A percentile compares a stretch with the other conserved stretches of the same genome.
Evolutionary conservation across 2,329 filamentous ascomycete genomes (phyloP).

Genomic region (Sclerotinia sclerotiorum): DNA sequence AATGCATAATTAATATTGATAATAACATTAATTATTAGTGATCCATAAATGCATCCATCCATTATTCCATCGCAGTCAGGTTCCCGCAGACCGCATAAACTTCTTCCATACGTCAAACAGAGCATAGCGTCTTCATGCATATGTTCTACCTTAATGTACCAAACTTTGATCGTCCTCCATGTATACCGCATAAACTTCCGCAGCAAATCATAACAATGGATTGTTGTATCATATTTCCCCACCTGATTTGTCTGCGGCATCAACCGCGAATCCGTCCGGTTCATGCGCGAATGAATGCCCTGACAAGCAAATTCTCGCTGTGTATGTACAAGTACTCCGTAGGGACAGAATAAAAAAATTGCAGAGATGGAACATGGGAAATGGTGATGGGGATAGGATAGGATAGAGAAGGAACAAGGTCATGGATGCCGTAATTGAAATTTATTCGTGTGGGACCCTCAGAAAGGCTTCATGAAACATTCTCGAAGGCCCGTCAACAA

Average conservation of each 20-base stretch:
- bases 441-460: background rate
- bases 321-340: background rate
- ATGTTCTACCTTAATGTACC: constrained; percentile 8
- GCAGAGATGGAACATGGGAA: constrained; percentile 4
- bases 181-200: constrained; percentile 18
- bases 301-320: background rate
- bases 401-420: background rate
- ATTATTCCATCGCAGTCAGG: too few species aligned
- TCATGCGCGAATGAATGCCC: constrained; percentile 15
- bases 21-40: constrained; percentile 4
- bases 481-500: constrained; percentile 38
- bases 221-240: background rate
- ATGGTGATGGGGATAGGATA: background rate
- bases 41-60: background rate
- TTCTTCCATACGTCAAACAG: background rate
- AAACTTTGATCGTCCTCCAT: constrained; percentile 17
- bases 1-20: constrained; percentile 20
- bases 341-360: background rate
- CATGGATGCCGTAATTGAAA: constrained; percentile 15
- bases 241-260: constrained; percentile 13
- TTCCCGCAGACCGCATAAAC: constrained; percentile 16
- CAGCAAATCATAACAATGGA: constrained; percentile 18
- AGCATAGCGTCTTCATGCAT: constrained; percentile 14
- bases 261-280: constrained; percentile 11
- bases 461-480: constrained; percentile 33